Percentiles rank a stretch among this genome's conserved stretches.
phyloP scores from a whole-genome alignment of 805 yeast genomes.

The Metschnikowia anglica region DNA sequence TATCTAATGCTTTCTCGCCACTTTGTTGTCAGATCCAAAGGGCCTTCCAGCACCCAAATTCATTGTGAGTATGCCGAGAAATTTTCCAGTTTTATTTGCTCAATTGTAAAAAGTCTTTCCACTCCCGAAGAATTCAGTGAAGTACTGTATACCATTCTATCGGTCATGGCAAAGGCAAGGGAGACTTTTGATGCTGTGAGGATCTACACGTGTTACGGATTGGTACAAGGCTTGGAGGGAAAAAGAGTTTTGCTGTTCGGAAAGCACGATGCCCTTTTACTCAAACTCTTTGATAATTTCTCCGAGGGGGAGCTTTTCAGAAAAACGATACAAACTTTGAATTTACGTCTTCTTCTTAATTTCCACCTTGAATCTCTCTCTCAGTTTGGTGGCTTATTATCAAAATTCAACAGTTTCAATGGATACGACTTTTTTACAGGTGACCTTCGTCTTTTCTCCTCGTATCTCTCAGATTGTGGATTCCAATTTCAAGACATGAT shows the following conservation, averaged over 20 bases:
- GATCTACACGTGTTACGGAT: conserved; percentile 57
- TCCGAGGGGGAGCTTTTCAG: conserved; percentile 56
- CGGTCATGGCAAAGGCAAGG: conserved; percentile 46
- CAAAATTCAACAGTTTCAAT: conserved; percentile 42
- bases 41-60: conserved; percentile 25
- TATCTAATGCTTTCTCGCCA: conserved; percentile 63
- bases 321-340: conserved; percentile 50
- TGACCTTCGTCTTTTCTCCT: conserved; percentile 21
- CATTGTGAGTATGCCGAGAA: conserved; percentile 60
- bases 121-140: conserved; percentile 25
- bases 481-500: conserved; percentile 1
- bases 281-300: conserved; percentile 32
- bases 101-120: conserved; percentile 31
- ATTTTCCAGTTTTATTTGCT: conserved; percentile 46
- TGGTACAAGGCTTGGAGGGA: conserved; percentile 50
- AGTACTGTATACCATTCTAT: conserved; percentile 34
- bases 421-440: conserved; percentile 26
- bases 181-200: conserved; percentile 70
- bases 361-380: conserved; percentile 26
- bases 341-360: conserved; percentile 45
- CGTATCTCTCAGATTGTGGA: conserved; percentile 14
- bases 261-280: conserved; percentile 26
- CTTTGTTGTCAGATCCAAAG: conserved; percentile 44
- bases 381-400: conserved; percentile 29
- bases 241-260: conserved; percentile 27